Base-by-base conservation (phyloP, 768 basidiomycete genomes). In the Rhizopogon salebrosus region DNA sequence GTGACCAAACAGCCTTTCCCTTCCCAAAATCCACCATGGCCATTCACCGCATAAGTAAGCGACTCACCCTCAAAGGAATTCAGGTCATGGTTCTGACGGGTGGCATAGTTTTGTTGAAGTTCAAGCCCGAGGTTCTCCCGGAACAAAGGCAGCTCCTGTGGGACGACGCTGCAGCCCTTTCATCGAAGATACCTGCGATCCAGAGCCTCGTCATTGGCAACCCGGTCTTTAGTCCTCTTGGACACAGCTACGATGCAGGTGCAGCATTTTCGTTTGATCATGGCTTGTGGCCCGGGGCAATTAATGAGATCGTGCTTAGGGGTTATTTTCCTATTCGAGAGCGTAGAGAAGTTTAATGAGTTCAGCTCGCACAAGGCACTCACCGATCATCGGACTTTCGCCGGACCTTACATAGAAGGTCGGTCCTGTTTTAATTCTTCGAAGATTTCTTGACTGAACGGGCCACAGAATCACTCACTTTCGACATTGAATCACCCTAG, bases 171-270 rank as follows among this genome's bases (percentile, higher is more conserved):
- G 43, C 13, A 23, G 41, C 35, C 2, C 31, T 65, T 35, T 56
- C 56, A n/a, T 57, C 56, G 0, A 40, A 38, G 55, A 56, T 65
- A 40, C 64, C 64, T 3, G 40, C 52, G 22, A 62, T 68, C 24
- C 49, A 49, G 26, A 27, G 24, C 18, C 0, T 64, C 31, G 49
- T 49, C 42, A 14, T 40, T 1, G 64, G 64, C 7, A 43, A 27
- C 4, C 60, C 27, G 29, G 26, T 64, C 23, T n/a, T n/a, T n/a
- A n/a, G n/a, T n/a, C n/a, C n/a, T n/a, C n/a, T n/a, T n/a, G 60
- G 58, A 36, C 66, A 52, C 7, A 57, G 56, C 45, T 68, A 43
- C 39, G 62, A 64, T 41, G 51, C 57, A 53, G 64, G 66, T 68
- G 18, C 24, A n/a, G 13, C 6, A 52, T 41, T 13, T 41, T 11